Conservation (phyloP, 768 basidiomycete species). For the Lentinula aciculospora region DNA sequence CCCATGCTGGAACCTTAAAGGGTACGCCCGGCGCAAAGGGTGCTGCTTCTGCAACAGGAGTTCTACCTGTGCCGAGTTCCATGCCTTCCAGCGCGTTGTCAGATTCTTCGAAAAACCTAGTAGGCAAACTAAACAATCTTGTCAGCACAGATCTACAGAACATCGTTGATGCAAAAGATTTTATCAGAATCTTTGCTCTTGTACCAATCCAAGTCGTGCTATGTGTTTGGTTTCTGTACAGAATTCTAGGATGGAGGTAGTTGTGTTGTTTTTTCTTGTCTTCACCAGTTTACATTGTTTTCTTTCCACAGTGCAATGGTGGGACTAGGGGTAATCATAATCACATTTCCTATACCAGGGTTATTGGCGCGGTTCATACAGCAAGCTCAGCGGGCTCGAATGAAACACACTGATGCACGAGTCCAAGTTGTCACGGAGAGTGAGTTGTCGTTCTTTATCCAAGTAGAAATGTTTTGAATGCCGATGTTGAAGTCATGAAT, state of each 20-base stretch:
- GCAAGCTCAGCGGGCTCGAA: slow-evolving; percentile 16
- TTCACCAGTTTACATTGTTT: neutral
- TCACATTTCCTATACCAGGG: slow-evolving; percentile 38
- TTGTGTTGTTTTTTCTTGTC: neutral
- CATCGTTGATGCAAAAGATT: slow-evolving; percentile 23
- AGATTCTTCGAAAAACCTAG: slow-evolving; percentile 16
- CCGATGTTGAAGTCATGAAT: slow-evolving; percentile 30
- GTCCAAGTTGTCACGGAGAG: slow-evolving; percentile 39
- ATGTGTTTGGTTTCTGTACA: slow-evolving; percentile 1
- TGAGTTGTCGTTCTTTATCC: no score
- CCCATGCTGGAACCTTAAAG: neutral
- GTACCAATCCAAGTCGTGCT: slow-evolving; percentile 1
- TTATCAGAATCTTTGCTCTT: neutral
- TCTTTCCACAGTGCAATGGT: slow-evolving; percentile 26
- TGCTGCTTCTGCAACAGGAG: neutral
- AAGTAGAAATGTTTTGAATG: no score
- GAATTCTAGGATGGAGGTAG: slow-evolving; percentile 6
- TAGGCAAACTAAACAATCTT: slow-evolving; percentile 57
- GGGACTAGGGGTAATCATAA: slow-evolving; percentile 33
- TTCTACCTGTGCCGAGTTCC: neutral
- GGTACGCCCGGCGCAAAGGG: neutral
- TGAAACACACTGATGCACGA: slow-evolving; percentile 39
- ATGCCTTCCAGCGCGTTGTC: neutral
- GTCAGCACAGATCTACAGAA: slow-evolving; percentile 36
- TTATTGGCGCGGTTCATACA: slow-evolving; percentile 15